These are phyloP conservation scores for Penicillium ochrochloron DNA, from an alignment of 495 filamentous ascomycete genomes.

Conservation along the genomic window DNA sequence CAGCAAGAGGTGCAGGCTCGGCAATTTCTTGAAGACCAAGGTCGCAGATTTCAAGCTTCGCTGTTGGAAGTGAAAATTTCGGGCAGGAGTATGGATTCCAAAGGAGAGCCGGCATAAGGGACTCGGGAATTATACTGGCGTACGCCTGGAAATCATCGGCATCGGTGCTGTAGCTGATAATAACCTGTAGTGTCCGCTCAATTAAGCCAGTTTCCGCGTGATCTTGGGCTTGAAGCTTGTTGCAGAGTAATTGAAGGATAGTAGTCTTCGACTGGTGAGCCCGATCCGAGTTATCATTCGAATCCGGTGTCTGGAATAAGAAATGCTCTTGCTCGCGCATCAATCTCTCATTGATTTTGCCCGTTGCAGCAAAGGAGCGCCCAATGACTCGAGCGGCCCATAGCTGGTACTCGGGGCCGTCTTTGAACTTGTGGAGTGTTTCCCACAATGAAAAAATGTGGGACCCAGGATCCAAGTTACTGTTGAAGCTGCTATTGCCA, in stretches of 20 bases:
- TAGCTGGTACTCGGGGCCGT: conserved; percentile 70
- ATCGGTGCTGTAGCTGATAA: conserved; percentile 61
- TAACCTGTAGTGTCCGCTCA: conserved; percentile 74
- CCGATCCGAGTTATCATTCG: conserved; percentile 16
- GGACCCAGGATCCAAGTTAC: conserved; percentile 60
- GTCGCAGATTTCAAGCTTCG: conserved; percentile 25
- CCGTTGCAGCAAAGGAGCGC: conserved; percentile 78
- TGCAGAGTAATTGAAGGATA: conserved; percentile 68
- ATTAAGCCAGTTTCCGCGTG: conserved; percentile 69
- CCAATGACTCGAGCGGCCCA: conserved; percentile 89
- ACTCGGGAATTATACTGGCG: conserved; percentile 44
- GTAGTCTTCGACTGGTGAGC: conserved; percentile 48
- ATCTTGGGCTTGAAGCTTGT: conserved; percentile 67
- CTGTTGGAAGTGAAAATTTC: conserved; percentile 19
- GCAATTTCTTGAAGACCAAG: conserved; percentile 13
- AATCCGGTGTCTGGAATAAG: conserved; percentile 25
- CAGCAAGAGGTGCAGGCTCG: conserved; percentile 23
- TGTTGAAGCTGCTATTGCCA: conserved; percentile 63
- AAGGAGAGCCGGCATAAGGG: conserved; percentile 47
- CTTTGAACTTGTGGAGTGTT: conserved; percentile 63
- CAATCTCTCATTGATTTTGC: conserved; percentile 55
- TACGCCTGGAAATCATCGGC: conserved; percentile 53
- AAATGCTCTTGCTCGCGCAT: conserved; percentile 46
- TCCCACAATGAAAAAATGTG: conserved; percentile 72
- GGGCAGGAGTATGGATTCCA: conserved; percentile 53